Evolutionary conservation across 2,329 filamentous ascomycete species (phyloP).

Genomic region (Tolypocladium cylindrosporum): DNA sequence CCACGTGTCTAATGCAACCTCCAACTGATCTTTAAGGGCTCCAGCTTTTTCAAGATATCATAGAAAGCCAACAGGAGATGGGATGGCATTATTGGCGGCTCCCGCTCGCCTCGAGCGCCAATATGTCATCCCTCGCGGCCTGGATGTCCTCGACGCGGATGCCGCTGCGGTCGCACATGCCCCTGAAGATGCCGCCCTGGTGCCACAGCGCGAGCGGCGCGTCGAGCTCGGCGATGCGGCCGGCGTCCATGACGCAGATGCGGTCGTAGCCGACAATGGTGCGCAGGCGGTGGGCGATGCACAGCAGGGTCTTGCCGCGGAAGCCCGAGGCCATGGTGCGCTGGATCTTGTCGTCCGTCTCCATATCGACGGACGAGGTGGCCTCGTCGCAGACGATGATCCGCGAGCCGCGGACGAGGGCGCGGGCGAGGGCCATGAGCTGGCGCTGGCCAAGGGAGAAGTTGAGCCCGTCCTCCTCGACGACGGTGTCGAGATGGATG

Average conservation of each 20-base stretch:
- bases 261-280: constrained; percentile 93
- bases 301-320: constrained; percentile 76
- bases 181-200: constrained; percentile 66
- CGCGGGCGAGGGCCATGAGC: constrained; percentile 86
- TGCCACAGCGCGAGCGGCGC: constrained; percentile 65
- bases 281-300: constrained; percentile 83
- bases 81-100: background rate
- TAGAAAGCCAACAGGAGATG: background rate
- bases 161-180: constrained; percentile 83
- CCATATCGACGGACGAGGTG: constrained; percentile 86
- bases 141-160: constrained; percentile 52
- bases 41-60: background rate
- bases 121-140: constrained; percentile 27
- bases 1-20: background rate
- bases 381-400: constrained; percentile 98
- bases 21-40: background rate
- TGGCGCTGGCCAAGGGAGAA: constrained; percentile 93
- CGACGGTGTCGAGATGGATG: constrained; percentile 72
- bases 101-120: constrained; percentile 5
- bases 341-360: constrained; percentile 95
- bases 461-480: constrained; percentile 92
- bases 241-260: constrained; percentile 93
- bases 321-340: constrained; percentile 78
- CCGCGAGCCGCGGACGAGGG: constrained; percentile 74
- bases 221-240: constrained; percentile 78